A percentile compares a stretch with the other conserved stretches of the same genome.
Evolutionary conservation across 495 filamentous ascomycete genomes (phyloP).

Genomic region (Barbatosphaeria neglecta): DNA sequence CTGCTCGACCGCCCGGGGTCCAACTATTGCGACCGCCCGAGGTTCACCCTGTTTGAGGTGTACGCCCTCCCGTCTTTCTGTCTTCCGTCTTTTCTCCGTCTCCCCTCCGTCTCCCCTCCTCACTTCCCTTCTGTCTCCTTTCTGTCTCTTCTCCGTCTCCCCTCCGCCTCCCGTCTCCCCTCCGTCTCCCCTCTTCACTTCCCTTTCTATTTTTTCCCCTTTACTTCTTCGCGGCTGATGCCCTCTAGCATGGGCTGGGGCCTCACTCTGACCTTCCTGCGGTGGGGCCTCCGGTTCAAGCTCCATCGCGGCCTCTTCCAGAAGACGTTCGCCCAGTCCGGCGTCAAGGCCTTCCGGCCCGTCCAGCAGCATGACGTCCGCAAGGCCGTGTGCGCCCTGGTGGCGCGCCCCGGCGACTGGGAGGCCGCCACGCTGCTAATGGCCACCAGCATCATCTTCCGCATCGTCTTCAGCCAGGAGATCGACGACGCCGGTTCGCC

Average conservation of each 20-base stretch:
- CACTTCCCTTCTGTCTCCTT: not conserved
- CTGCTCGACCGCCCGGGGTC: slow-evolving; percentile 24
- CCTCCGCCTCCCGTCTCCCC: not conserved
- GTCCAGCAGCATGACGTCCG: slow-evolving; percentile 17
- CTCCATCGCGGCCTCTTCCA: slow-evolving; percentile 27
- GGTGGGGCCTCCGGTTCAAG: slow-evolving; percentile 22
- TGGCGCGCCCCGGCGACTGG: slow-evolving; percentile 1
- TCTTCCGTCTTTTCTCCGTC: not conserved
- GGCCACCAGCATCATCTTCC: slow-evolving; percentile 24
- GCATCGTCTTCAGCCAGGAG: slow-evolving; percentile 34
- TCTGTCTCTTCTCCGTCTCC: not conserved
- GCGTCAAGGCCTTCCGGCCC: slow-evolving; percentile 12
- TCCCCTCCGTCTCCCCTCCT: no score
- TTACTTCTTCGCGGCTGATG: not conserved
- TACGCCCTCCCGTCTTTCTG: not conserved
- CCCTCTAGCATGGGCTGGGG: slow-evolving; percentile 18
- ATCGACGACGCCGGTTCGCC: slow-evolving; percentile 28
- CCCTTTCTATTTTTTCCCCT: no score
- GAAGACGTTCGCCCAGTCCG: slow-evolving; percentile 17
- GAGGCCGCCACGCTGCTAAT: slow-evolving; percentile 9
- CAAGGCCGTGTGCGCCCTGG: not conserved
- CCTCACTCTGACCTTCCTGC: slow-evolving; percentile 24
- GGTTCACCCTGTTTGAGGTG: slow-evolving; percentile 28
- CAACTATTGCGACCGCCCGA: slow-evolving; percentile 24
- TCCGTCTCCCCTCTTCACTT: not conserved